Percentiles rank a stretch among this genome's conserved stretches.
Evolutionary conservation across 805 yeast species (phyloP).

Genomic region (Spathaspora arborariae): DNA sequence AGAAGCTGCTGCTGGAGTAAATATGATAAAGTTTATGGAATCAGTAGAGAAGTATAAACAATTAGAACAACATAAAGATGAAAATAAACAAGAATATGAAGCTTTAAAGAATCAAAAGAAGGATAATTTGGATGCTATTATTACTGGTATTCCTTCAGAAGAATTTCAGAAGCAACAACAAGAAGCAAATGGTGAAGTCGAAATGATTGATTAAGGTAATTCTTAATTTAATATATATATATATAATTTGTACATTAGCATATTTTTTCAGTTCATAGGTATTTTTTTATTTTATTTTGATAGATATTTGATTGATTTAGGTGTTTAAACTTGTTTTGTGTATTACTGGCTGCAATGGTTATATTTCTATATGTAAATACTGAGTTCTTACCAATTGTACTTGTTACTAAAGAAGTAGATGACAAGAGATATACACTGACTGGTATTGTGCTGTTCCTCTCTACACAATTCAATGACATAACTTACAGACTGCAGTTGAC

Average conservation of each 20-base stretch:
- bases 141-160: constrained; percentile 26
- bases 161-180: constrained; percentile 12
- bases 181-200: constrained; percentile 12
- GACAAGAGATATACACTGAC: neutral
- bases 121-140: constrained; percentile 35
- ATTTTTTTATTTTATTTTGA: constrained; percentile 1
- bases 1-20: constrained; percentile 84
- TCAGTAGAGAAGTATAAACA: constrained; percentile 60
- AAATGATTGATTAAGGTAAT: constrained; percentile 14
- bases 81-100: constrained; percentile 44
- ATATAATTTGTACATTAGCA: constrained; percentile 2
- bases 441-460: neutral
- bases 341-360: neutral
- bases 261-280: constrained; percentile 1
- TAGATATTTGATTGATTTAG: neutral
- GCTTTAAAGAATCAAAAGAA: constrained; percentile 31
- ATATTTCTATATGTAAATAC: neutral
- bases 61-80: constrained; percentile 31
- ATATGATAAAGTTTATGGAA: constrained; percentile 61
- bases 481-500: neutral
- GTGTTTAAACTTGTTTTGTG: neutral
- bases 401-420: neutral
- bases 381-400: neutral
- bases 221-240: neutral
- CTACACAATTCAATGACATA: neutral